Evolutionary conservation across 371 early-diverging fungal genomes (phyloP).

Genomic region (Blastocladiella emersonii): DNA sequence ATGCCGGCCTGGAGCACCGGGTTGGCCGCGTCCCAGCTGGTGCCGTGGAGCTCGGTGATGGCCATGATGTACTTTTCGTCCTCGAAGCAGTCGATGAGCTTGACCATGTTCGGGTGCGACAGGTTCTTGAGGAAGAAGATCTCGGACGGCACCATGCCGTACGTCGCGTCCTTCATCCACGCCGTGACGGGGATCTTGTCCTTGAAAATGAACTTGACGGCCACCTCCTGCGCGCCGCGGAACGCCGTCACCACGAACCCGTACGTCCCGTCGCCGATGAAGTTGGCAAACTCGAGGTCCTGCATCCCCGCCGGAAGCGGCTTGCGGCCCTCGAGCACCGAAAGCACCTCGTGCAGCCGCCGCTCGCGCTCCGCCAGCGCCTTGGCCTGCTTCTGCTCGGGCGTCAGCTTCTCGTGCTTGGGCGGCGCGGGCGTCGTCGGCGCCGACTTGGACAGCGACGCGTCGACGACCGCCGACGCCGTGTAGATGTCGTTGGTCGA

Average conservation of each 20-base stretch:
- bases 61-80: conserved; percentile 10
- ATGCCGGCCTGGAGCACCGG: neutral
- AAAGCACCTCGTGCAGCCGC: neutral
- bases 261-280: conserved; percentile 13
- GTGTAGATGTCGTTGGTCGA: neutral
- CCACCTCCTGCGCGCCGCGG: conserved; percentile 2
- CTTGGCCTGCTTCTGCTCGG: neutral
- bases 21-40: conserved; percentile 8
- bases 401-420: neutral
- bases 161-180: conserved; percentile 9
- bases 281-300: conserved; percentile 5
- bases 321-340: conserved; percentile 4
- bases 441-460: no score
- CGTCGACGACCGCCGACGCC: neutral
- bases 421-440: no score
- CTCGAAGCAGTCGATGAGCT: conserved; percentile 6
- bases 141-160: conserved; percentile 10
- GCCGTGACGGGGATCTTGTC: conserved; percentile 6
- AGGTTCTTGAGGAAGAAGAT: conserved; percentile 4
- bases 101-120: conserved; percentile 12
- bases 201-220: conserved; percentile 13
- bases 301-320: neutral
- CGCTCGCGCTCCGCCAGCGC: conserved; percentile 1
- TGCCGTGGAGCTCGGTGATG: conserved; percentile 14
- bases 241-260: conserved; percentile 13